Percentiles rank a stretch among this genome's conserved stretches.
phyloP scores from a whole-genome alignment of 352 stramenopile species.

The Globisporangium emineosum region DNA sequence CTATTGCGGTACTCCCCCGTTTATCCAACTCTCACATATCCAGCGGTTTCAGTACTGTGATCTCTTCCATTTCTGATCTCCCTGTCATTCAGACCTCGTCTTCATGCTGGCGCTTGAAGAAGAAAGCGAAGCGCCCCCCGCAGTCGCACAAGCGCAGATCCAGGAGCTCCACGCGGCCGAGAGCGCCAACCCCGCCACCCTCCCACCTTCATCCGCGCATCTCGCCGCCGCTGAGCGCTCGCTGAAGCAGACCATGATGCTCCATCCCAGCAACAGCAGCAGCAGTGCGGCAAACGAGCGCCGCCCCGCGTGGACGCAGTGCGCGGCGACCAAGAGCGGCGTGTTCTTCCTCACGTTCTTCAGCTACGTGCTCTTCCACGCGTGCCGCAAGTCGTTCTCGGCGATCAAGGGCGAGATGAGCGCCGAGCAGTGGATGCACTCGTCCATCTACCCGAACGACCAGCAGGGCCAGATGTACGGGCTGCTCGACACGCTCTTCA shows the following conservation, averaged over 20 bases:
- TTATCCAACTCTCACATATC: not conserved
- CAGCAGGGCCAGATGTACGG: conserved; percentile 81
- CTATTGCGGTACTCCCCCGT: no score
- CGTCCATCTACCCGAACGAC: conserved; percentile 44
- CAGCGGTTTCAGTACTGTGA: not conserved
- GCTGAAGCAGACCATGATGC: not conserved
- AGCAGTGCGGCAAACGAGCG: not conserved
- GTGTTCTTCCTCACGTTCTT: conserved; percentile 77
- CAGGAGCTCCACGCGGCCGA: not conserved
- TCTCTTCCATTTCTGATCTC: not conserved
- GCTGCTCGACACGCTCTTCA: conserved; percentile 79
- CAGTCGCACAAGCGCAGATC: not conserved
- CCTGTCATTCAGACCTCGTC: not conserved
- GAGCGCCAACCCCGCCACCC: no score
- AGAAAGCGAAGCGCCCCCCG: conserved; percentile 1
- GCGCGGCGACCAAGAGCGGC: conserved; percentile 44
- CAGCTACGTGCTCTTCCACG: conserved; percentile 80
- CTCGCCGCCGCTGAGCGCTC: conserved; percentile 4
- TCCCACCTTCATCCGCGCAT: not conserved
- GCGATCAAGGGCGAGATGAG: conserved; percentile 83
- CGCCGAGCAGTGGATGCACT: conserved; percentile 75
- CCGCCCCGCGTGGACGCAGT: conserved; percentile 8
- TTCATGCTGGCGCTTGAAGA: conserved; percentile 11
- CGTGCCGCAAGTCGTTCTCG: conserved; percentile 76
- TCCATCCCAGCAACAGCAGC: not conserved